Evolutionary conservation across 345 rosid genomes (phyloP).

Genomic region (Aegle marmelos): DNA sequence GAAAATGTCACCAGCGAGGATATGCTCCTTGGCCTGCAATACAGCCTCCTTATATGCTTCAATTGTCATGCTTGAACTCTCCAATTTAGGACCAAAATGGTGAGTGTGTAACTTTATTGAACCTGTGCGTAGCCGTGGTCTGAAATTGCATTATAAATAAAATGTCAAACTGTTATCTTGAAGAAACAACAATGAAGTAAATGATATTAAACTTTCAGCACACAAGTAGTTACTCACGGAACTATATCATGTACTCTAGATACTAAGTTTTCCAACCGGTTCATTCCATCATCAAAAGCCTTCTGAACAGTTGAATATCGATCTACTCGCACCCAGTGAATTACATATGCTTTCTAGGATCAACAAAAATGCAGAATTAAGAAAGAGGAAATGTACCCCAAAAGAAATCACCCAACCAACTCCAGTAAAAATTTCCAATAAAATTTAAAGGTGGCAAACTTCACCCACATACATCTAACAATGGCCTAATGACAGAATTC

Average conservation of each 20-base stretch:
- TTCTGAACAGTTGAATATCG: slow-evolving; percentile 65
- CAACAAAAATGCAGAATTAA: slow-evolving; percentile 16
- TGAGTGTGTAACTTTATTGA: slow-evolving; percentile 55
- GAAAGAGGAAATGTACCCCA: neutral
- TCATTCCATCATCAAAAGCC: slow-evolving; percentile 75
- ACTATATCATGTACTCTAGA: slow-evolving; percentile 73
- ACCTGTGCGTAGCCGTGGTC: slow-evolving; percentile 77
- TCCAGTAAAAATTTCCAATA: neutral
- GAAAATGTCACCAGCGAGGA: slow-evolving; percentile 87
- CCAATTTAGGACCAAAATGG: slow-evolving; percentile 71
- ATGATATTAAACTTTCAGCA: neutral
- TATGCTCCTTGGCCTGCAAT: slow-evolving; percentile 77
- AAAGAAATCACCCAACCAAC: neutral
- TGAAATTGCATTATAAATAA: slow-evolving; percentile 41
- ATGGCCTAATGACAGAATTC: neutral
- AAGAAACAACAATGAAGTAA: slow-evolving; percentile 9
- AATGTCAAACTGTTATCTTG: neutral
- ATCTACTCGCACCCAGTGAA: slow-evolving; percentile 92
- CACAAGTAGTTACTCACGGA: slow-evolving; percentile 50
- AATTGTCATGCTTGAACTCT: slow-evolving; percentile 73
- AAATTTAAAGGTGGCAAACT: neutral
- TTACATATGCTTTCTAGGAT: slow-evolving; percentile 78
- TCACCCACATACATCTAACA: neutral
- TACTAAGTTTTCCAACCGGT: slow-evolving; percentile 59
- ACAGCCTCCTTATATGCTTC: slow-evolving; percentile 76